Conservation (phyloP, 495 filamentous ascomycete genomes). For the Durotheca rogersii region DNA sequence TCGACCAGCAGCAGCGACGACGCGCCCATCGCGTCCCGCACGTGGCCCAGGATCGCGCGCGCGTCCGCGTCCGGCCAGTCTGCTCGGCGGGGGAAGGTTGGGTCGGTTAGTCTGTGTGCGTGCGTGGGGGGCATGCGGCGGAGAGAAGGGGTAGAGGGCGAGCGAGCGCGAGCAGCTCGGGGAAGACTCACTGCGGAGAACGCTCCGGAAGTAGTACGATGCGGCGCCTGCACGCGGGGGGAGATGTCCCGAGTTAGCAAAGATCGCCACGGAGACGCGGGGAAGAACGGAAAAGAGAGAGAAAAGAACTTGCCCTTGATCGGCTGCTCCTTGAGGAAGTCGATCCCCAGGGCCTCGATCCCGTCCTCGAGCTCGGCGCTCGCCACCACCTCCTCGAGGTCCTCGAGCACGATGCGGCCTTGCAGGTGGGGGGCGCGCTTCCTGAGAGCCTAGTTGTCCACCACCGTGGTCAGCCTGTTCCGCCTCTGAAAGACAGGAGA, state of each 20-base stretch:
- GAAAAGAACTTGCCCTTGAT: constrained; percentile 49
- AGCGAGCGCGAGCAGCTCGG: no score
- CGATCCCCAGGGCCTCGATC: constrained; percentile 47
- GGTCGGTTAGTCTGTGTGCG: constrained; percentile 22
- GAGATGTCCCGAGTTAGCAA: no score
- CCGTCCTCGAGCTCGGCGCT: constrained; percentile 40
- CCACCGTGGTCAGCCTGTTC: no score
- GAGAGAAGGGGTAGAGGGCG: no score
- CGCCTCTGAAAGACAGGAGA: no score
- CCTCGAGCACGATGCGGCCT: constrained; percentile 55
- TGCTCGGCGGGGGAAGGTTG: constrained; percentile 23
- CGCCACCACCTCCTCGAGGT: constrained; percentile 44
- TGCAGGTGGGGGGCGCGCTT: constrained; percentile 43
- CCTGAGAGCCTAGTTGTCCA: constrained; percentile 48
- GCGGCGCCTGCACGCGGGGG: constrained; percentile 31
- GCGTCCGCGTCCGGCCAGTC: constrained; percentile 46
- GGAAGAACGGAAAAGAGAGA: no score
- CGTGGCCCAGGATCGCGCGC: constrained; percentile 39
- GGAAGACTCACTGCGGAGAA: constrained; percentile 28
- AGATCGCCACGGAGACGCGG: no score
- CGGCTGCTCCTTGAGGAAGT: constrained; percentile 55
- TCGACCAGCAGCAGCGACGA: constrained; percentile 47
- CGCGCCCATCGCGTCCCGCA: constrained; percentile 40
- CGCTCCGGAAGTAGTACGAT: constrained; percentile 41
- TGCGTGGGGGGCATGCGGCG: no score